Evolutionary conservation across 768 basidiomycete species (phyloP), one percentile per base, ranked within the genome.

Genomic region (Tricholoma matsutake): DNA sequence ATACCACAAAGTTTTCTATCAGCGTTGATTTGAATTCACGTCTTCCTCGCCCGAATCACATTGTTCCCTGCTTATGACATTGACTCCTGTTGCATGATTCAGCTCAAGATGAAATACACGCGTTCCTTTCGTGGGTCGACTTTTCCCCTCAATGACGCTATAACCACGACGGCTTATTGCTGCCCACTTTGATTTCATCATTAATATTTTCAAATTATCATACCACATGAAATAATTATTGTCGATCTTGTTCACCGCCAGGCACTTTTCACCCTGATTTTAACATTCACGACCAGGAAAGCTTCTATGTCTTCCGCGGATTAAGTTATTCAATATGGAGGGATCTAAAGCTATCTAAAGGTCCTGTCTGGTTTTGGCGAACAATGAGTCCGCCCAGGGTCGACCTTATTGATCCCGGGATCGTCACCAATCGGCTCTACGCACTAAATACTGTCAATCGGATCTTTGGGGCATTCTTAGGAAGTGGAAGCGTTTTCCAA

Each of bases 11-110:
- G 41, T 39, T 16, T 31, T 37, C 51, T 54, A 53, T 57, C 51
- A 53, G n/a, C 16, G 18, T 35, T 43, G 20, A 20, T 25, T 32
- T 58, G 11, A 35, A 41, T 29, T 52, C n/a, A 34, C 6, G 34
- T 52, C 59, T 45, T 43, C 11, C 52, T 52, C 16, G 7, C 29
- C 2, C 29, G 25, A 32, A 6, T 11, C 8, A n/a, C 63, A 64
- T 64, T 64, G 63, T 64, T 20, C 54, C 28, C 57, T 58, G 14
- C 16, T 59, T 61, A 53, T 39, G 54, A 56, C 43, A 8, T 13
- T 52, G 51, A 47, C 56, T 43, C 56, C 56, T 45, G 18, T 54
- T 39, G 28, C 29, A 39, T 39, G 55, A 31, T 2, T 57, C 49
- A 6, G n/a, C n/a, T 3, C 0, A 49, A 31, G n/a, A 14, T 32